Percentiles rank a stretch among this genome's conserved stretches.
phyloP scores from a whole-genome alignment of 2,329 filamentous ascomycete species.

The Colletotrichum siamense region DNA sequence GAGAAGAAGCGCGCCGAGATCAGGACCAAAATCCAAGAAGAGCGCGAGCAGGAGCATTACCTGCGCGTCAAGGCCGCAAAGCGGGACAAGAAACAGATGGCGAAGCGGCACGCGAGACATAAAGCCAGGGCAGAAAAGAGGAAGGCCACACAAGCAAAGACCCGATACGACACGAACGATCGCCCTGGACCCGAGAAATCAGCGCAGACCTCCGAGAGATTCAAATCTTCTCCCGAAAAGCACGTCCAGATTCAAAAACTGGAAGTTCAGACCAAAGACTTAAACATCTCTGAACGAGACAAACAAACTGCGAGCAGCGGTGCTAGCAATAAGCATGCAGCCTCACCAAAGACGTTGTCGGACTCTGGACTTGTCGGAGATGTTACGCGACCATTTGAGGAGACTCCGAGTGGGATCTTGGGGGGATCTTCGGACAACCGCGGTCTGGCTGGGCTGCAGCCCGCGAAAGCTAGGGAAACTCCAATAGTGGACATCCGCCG shows the following conservation, averaged over 20 bases:
- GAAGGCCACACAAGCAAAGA: background rate
- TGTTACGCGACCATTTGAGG: background rate
- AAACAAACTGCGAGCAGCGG: too few species aligned
- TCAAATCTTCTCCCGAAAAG: slow-evolving; percentile 33
- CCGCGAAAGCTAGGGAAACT: background rate
- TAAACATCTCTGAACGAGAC: background rate
- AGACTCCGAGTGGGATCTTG: background rate
- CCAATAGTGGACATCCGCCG: background rate
- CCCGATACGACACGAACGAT: background rate
- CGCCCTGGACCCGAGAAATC: background rate
- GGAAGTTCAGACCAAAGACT: background rate
- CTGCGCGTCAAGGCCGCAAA: slow-evolving; percentile 41
- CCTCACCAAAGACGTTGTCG: background rate
- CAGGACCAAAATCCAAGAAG: slow-evolving; percentile 47
- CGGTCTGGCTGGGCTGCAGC: background rate
- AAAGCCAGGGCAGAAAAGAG: slow-evolving; percentile 37
- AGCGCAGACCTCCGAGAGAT: slow-evolving; percentile 31
- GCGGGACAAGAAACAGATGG: slow-evolving; percentile 29
- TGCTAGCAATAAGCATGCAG: background rate
- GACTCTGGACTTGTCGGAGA: background rate
- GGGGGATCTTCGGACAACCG: background rate
- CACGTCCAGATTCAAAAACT: slow-evolving; percentile 24
- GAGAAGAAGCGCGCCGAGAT: slow-evolving; percentile 39
- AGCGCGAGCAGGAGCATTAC: slow-evolving; percentile 40
- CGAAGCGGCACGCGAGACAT: slow-evolving; percentile 40